Base-by-base conservation (phyloP, 169 alveolate species). In the Plasmodium inui region DNA sequence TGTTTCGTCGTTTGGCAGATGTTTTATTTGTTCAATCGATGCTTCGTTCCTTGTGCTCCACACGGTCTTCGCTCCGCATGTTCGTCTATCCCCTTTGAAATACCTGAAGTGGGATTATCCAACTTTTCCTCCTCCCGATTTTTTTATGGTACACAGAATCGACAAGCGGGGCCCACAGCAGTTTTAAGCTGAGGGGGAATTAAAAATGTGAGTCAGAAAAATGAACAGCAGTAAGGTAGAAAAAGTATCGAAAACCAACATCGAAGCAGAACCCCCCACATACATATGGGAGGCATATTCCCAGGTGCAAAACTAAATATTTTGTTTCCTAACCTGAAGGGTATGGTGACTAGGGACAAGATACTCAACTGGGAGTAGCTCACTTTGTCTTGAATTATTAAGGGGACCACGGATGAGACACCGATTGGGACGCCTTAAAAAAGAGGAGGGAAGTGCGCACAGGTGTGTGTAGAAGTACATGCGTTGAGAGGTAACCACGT, bases 101-200 rank as follows among this genome's bases (percentile, higher is more conserved):
- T 10, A 96, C 80, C 95, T 97, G 98, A 17, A 97, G 83, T 5
- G 99, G 99, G 26, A 98, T 86, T 39, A 98, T 98, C 99, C 99
- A 98, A 22, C 99, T 95, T 92, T 98, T 98, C 61, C 99, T 93
- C 57, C 98, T 96, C 34, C 99, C 99, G 74, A 98, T 41, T 12
- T 83, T 82, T 82, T 90, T 93, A 34, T 85, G 53, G 94, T 98
- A 98, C 72, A 97, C 95, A 8, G 97, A 55, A 84, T 98, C 99
- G 44, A 98, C 98, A 41, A 98, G 79, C 8, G 99, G 99, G 7
- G 99, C 99, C 99, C 99, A 98, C 67, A 98, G 93, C 73, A 98
- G 95, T 95, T 98, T 98, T 73, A 98, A 39, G 44, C 98, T 96
- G 94, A 89, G 97, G 72, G n/a, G 34, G 30, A 22, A 67, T 67